Percentiles rank a stretch among this genome's conserved stretches.
Evolutionary conservation across 1,284 basidiomycete species (phyloP).

Genomic region (Wolfiporia cocos): DNA sequence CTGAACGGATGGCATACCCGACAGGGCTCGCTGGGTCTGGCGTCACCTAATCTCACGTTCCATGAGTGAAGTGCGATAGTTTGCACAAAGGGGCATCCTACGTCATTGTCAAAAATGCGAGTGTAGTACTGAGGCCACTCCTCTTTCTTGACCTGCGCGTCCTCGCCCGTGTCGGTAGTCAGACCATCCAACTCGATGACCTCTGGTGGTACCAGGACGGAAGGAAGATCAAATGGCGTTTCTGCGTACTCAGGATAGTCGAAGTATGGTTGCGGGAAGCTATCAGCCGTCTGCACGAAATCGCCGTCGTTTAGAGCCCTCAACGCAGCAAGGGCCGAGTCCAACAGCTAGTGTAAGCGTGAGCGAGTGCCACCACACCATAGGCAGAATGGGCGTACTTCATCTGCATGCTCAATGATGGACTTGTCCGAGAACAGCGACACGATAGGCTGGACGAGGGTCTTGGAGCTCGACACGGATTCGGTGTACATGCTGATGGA

Average conservation of each 20-base stretch:
- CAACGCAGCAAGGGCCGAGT: slow-evolving; percentile 52
- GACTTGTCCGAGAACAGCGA: slow-evolving; percentile 39
- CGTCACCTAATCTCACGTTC: slow-evolving; percentile 47
- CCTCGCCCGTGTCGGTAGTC: slow-evolving; percentile 57
- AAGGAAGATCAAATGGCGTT: slow-evolving; percentile 63
- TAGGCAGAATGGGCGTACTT: slow-evolving; percentile 40
- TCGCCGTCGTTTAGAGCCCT: slow-evolving; percentile 47
- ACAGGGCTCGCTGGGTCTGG: slow-evolving; percentile 67
- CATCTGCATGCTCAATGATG: slow-evolving; percentile 45
- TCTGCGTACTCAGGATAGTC: slow-evolving; percentile 39
- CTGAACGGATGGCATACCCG: slow-evolving; percentile 77
- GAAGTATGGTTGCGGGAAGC: slow-evolving; percentile 65
- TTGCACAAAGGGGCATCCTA: slow-evolving; percentile 28
- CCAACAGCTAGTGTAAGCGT: slow-evolving; percentile 44
- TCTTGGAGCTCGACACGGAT: slow-evolving; percentile 46
- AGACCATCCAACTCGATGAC: slow-evolving; percentile 73
- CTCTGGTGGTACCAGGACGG: slow-evolving; percentile 84
- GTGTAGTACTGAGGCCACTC: slow-evolving; percentile 73
- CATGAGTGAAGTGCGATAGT: background rate
- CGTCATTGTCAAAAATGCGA: slow-evolving; percentile 77
- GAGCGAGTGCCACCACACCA: background rate
- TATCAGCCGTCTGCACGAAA: slow-evolving; percentile 47
- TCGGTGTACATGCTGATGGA: slow-evolving; percentile 65
- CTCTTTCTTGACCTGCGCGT: slow-evolving; percentile 64
- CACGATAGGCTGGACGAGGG: slow-evolving; percentile 54